A percentile compares a stretch with the other conserved stretches of the same genome.
phyloP scores from a whole-genome alignment of 768 basidiomycete genomes.

The Pisolithus orientalis region DNA sequence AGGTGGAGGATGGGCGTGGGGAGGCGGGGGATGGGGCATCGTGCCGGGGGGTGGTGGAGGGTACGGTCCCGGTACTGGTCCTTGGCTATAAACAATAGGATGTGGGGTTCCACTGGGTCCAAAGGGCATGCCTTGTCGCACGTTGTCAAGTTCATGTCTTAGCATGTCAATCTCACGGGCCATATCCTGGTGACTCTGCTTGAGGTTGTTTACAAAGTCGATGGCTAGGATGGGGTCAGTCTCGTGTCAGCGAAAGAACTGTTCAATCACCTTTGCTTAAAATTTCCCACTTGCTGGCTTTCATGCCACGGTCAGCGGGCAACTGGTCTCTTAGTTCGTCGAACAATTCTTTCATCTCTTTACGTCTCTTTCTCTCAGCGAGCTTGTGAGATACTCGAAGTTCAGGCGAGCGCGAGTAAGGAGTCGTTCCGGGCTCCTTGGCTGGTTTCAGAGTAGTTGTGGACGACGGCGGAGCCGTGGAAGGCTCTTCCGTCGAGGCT shows the following conservation, averaged over 20 bases:
- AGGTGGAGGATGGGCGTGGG: constrained; percentile 26
- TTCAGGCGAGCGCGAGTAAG: constrained; percentile 94
- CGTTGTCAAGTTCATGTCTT: constrained; percentile 62
- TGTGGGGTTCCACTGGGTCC: constrained; percentile 42
- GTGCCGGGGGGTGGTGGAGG: constrained; percentile 41
- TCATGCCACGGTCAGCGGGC: constrained; percentile 89
- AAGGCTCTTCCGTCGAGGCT: constrained; percentile 35
- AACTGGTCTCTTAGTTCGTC: constrained; percentile 92
- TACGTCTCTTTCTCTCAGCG: constrained; percentile 92
- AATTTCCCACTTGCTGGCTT: constrained; percentile 99
- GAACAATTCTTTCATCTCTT: constrained; percentile 99
- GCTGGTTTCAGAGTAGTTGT: constrained; percentile 28
- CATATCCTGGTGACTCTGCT: constrained; percentile 73
- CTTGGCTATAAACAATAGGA: constrained; percentile 47
- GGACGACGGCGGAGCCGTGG: constrained; percentile 30
- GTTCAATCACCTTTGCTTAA: constrained; percentile 73
- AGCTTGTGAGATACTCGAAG: constrained; percentile 94
- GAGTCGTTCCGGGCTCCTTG: constrained; percentile 57
- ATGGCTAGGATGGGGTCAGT: constrained; percentile 50
- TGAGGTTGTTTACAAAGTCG: constrained; percentile 78
- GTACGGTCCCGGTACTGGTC: constrained; percentile 38
- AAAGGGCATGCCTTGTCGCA: constrained; percentile 56
- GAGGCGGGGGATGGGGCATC: constrained; percentile 36
- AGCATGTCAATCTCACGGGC: constrained; percentile 72
- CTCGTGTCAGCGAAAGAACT: not conserved